phyloP scores from a whole-genome alignment of 768 basidiomycete genomes.

The Tremella fuciformis region DNA sequence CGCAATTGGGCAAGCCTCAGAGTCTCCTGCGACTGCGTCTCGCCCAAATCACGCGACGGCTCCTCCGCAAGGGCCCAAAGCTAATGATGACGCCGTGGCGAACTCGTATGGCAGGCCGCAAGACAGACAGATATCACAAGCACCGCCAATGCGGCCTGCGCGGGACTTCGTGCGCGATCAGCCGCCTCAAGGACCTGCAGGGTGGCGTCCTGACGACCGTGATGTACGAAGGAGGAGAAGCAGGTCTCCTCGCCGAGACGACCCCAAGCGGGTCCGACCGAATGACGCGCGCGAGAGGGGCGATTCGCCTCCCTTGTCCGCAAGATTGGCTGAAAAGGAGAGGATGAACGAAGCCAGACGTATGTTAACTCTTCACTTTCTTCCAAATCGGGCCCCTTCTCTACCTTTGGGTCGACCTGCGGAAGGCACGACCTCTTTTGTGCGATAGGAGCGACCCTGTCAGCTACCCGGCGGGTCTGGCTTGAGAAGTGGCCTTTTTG shows the following conservation, averaged over 20 bases:
- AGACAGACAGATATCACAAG: neutral
- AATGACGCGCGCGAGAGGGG: neutral
- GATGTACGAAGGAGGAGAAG: neutral
- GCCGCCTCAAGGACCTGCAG: neutral
- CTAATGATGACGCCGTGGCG: neutral
- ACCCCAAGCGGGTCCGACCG: neutral
- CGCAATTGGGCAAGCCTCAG: no score
- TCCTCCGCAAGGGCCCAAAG: neutral
- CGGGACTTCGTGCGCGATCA: neutral
- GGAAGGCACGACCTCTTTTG: no score
- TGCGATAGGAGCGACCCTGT: no score
- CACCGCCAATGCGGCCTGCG: neutral
- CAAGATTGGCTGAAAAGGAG: slow-evolving; percentile 5
- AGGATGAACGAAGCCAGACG: slow-evolving; percentile 5
- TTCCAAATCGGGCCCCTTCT: neutral
- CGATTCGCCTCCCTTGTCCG: slow-evolving; percentile 9
- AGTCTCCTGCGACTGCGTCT: neutral
- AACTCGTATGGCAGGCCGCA: neutral
- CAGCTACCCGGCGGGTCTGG: no score
- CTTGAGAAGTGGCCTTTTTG: no score
- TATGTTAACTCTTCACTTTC: slow-evolving; percentile 3
- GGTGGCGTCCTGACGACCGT: neutral
- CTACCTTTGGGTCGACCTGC: neutral
- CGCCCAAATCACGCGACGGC: neutral
- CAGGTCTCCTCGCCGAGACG: neutral